Base-by-base conservation (phyloP, 179 eudicot genomes). In the Heliamphora pulchella region DNA sequence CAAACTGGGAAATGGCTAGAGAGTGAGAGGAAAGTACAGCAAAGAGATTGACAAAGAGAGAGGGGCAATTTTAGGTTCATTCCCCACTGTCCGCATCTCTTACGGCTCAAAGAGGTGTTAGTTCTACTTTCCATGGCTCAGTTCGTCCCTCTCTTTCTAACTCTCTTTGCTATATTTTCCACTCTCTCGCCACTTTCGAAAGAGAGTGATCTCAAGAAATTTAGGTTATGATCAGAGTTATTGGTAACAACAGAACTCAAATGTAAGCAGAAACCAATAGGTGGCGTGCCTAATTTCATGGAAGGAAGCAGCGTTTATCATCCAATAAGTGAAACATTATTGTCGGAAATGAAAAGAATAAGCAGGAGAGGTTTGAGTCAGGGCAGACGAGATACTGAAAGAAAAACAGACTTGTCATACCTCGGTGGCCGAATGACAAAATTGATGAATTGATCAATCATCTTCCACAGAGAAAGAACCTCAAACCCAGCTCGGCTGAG, bases 361-460 rank as follows among this genome's bases (percentile, higher is more conserved):
- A 75, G 78, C 69, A 59, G 57, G 53, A 75, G 2, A 41, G 66
- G 54, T 74, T 31, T 15, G 15, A 44, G 9, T 4, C 4, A 18
- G n/a, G 20, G 41, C 48, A 72, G 15, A 62, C 18, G 5, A 76
- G 57, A 13, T 63, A 65, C 1, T 31, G 51, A 51, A 39, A 51
- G 41, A 47, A 79, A 79, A 79, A 58, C 5, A 44, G n/a, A 11
- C 5, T 22, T 47, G 22, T 11, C 2, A 7, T 86, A 91, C 97
- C 97, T 91, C 79, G 97, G 97, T 53, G 97, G 97, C 74, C 97
- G 93, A 78, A 93, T 91, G 65, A 93, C 96, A 57, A 91, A 93
- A 87, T 90, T 91, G 86, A 93, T 88, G 81, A 93, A 93, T 77
- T 90, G 97, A 63, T 94, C 97, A 71, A 94, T 92, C 98, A 92